Percentiles rank a stretch among this genome's conserved stretches.
Conservation (phyloP, 2,329 filamentous ascomycete genomes). For the Colletotrichum tropicicola region DNA sequence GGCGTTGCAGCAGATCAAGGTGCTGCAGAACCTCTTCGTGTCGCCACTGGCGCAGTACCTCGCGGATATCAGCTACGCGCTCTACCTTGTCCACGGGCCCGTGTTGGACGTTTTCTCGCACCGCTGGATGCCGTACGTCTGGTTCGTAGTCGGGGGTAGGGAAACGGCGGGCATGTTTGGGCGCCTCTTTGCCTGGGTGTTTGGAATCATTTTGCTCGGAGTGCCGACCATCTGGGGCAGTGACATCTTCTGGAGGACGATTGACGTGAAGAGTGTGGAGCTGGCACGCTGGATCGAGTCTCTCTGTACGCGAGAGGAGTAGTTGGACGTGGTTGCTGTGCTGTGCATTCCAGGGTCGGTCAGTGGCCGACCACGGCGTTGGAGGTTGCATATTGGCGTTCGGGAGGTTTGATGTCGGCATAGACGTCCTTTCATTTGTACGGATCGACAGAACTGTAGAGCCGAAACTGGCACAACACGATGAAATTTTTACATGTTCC, state of each 20-base stretch:
- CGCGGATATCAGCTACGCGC: conserved; percentile 63
- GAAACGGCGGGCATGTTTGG: conserved; percentile 43
- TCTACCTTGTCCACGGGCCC: conserved; percentile 67
- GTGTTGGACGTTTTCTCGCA: conserved; percentile 49
- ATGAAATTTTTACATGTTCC: neutral
- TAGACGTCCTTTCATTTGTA: conserved; percentile 9
- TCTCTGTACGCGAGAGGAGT: conserved; percentile 27
- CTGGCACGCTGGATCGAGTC: conserved; percentile 59
- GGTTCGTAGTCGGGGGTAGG: conserved; percentile 39
- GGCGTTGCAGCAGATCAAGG: conserved; percentile 40
- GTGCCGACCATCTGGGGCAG: conserved; percentile 59
- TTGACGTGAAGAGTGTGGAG: conserved; percentile 57
- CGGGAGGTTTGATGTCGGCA: neutral
- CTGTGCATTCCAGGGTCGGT: neutral
- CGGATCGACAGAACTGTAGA: neutral
- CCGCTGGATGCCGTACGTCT: conserved; percentile 29
- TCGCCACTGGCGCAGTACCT: conserved; percentile 61
- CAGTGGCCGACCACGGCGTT: neutral
- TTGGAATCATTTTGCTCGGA: conserved; percentile 46
- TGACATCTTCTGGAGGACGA: conserved; percentile 66
- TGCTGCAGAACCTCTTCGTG: conserved; percentile 51
- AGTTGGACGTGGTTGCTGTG: neutral
- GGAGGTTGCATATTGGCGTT: conserved; percentile 4
- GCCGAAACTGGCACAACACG: neutral
- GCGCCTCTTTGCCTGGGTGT: conserved; percentile 43